Base-by-base conservation (phyloP, 805 yeast species). In the Candida gorgasii region DNA sequence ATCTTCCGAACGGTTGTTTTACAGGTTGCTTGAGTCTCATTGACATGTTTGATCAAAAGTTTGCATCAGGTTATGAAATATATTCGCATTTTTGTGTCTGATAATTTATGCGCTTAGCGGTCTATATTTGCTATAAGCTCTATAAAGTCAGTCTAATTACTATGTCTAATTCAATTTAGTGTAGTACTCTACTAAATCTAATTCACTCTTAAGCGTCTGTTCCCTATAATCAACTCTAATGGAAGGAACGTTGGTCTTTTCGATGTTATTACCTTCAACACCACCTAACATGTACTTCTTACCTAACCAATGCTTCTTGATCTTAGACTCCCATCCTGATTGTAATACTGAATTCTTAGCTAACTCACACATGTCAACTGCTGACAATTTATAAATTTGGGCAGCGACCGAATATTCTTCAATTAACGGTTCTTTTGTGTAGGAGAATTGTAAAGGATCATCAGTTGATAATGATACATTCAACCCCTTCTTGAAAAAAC, bases 371-470 rank as follows among this genome's bases (percentile, higher is more conserved):
- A 93, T 89, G 64, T 93, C 99, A 23, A 92, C 98, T 48, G 89
- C 82, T 0, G 96, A 88, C 31, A 93, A 74, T 60, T 93, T 89
- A 73, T 90, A 93, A 52, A 93, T 93, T 65, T 93, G 98, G 0
- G 97, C 98, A 5, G 99, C 99, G 22, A 93, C 98, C 2, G 97
- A 88, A 62, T 90, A 93, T 64, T 93, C 99, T 63, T 93, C 99
- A 53, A 93, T 93, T 57, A 93, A 75, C 12, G 99, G 98, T 59
- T 93, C 99, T 57, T 95, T 82, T 23, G 99, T 93, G 67, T 89
- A 93, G 0, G 97, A 86, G 61, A 93, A 93, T 67, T 95, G 99
- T 39, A 93, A 73, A 5, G 99, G 99, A 69, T 93, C 99, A 65
- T 93, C 99, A 0, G 98, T 89, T 0, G 97, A 90, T 42, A 93